phyloP scores from a whole-genome alignment of 345 rosid genomes.

The Eucalyptus leucophloia region DNA sequence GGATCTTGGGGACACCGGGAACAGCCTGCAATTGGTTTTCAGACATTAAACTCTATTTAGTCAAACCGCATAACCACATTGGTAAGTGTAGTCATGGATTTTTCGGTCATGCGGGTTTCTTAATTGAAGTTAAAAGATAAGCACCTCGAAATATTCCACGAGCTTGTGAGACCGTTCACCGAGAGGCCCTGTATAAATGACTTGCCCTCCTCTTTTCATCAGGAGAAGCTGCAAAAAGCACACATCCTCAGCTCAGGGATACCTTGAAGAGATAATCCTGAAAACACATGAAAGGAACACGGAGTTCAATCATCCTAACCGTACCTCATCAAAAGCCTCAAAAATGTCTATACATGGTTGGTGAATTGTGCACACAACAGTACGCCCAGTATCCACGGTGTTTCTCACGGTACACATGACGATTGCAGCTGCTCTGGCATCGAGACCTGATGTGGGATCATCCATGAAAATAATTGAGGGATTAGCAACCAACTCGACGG shows the following conservation, averaged over 20 bases:
- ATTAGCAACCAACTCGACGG: constrained; percentile 11
- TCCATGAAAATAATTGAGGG: constrained; percentile 13
- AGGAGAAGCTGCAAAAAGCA: constrained; percentile 9
- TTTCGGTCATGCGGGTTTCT: neutral
- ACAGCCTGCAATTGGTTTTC: constrained; percentile 7
- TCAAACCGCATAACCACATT: neutral
- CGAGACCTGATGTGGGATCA: constrained; percentile 9
- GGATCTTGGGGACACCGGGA: constrained; percentile 20
- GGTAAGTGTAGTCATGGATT: neutral
- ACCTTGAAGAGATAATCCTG: neutral
- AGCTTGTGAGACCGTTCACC: constrained; percentile 13
- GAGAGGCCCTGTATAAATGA: constrained; percentile 18
- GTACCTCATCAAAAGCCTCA: constrained; percentile 13
- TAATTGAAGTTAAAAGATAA: neutral
- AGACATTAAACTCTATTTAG: neutral
- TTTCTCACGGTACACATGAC: constrained; percentile 9
- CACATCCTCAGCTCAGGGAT: neutral
- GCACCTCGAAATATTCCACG: constrained; percentile 21
- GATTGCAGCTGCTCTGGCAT: constrained; percentile 12
- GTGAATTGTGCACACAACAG: constrained; percentile 9
- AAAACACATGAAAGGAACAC: neutral
- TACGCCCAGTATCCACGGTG: constrained; percentile 9
- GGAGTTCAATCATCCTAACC: too few species aligned
- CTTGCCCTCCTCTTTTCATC: constrained; percentile 23
- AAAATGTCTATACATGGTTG: constrained; percentile 10